Conservation (phyloP, 2,329 filamentous ascomycete genomes). For the Fusarium algeriense region DNA sequence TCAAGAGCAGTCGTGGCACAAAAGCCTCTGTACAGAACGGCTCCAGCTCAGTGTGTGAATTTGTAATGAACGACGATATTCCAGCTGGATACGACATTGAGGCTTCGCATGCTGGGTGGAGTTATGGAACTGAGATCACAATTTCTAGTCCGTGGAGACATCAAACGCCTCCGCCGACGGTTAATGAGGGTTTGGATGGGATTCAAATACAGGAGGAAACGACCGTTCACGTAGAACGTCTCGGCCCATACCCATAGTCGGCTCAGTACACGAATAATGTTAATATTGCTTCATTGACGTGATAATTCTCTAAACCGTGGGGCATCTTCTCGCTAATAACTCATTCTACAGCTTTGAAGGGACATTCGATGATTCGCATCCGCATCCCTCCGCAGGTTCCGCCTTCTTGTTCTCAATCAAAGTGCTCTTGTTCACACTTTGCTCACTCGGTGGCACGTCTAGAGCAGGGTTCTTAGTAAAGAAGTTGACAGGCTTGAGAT, state of each 20-base stretch:
- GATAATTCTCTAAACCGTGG: background rate
- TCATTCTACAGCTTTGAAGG: constrained; percentile 15
- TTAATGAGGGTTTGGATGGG: constrained; percentile 9
- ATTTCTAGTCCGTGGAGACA: constrained; percentile 22
- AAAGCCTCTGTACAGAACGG: constrained; percentile 7
- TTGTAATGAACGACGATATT: constrained; percentile 9
- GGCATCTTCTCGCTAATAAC: background rate
- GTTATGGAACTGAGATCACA: constrained; percentile 24
- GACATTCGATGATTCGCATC: constrained; percentile 7
- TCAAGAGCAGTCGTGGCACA: background rate
- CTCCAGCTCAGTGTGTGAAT: constrained; percentile 22
- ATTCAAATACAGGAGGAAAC: constrained; percentile 28
- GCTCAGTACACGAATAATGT: constrained; percentile 6
- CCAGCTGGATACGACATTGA: constrained; percentile 23
- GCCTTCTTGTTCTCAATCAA: constrained; percentile 14
- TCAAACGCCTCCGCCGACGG: background rate
- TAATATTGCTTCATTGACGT: background rate
- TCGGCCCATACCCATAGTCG: background rate
- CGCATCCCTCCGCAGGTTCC: background rate
- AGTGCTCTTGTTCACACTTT: constrained; percentile 35
- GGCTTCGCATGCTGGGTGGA: constrained; percentile 23
- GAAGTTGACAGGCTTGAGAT: constrained; percentile 59
- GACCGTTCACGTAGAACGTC: constrained; percentile 12
- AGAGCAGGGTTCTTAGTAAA: constrained; percentile 62
- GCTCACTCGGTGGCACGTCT: constrained; percentile 54